Evolutionary conservation across 148 eudicot species (phyloP), one percentile per base, ranked within the genome.

Genomic region (Arbutus unedo): DNA sequence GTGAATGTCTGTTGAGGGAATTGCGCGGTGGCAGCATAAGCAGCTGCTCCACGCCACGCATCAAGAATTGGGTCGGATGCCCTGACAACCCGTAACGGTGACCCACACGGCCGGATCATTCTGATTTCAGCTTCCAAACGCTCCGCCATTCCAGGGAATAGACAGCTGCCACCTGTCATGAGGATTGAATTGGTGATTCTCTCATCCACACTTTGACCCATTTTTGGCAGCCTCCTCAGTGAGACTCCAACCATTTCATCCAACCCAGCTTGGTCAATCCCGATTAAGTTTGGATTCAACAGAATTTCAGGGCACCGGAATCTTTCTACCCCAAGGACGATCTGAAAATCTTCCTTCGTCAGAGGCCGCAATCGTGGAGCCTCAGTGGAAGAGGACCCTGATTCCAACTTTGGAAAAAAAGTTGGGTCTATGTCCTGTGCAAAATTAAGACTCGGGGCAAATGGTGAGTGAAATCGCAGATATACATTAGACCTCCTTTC

Each of bases 31-130:
- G 93, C 86, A 55, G 98, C 99, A 89, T 91, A 97, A 1, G 85
- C 77, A 83, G 99, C 82, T 43, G 98, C 99, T 41, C 99, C 99
- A 77, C 97, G 93, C 99, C 99, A 97, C 11, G 99, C 98, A 87
- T 97, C 99, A 19, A 84, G 87, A 76, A 93, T 85, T 0, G 98
- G 92, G 82, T 97, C 94, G 3, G 83, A 84, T 62, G 99, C 95
- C 85, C 82, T 80, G 23, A 89, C 23, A 45, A 97, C 87, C 83
- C 82, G 85, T 77, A 97, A 92, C 38, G 93, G 94, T 3, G 95
- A 76, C 64, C 97, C 99, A 84, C 99, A 91, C 2, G 99, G 99
- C 74, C 92, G 87, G 44, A 93, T 88, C 97, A 91, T 93, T 45
- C 98, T 91, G 54, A 97, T 89, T 48, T 97, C 97, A 10, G 93